Conservation (phyloP, 2,329 filamentous ascomycete genomes). For the Neofusicoccum umdonicola region DNA sequence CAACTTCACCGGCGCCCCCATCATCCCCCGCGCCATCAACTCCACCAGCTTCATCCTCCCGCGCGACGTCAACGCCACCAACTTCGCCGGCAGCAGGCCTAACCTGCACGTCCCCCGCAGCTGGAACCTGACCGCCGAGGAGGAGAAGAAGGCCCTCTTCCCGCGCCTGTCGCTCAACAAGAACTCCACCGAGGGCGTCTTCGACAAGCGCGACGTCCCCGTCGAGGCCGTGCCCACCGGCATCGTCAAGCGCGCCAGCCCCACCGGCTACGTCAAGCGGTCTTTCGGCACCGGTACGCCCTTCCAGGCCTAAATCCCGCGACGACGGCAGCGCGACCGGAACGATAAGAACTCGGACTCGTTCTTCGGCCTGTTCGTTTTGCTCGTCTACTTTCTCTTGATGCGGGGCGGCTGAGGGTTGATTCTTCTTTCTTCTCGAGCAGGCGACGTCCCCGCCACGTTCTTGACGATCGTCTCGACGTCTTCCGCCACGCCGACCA, state of each 20-base stretch:
- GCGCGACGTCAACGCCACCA: background rate
- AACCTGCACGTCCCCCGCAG: background rate
- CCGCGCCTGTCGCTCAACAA: background rate
- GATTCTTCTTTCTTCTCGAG: background rate
- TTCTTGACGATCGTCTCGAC: background rate
- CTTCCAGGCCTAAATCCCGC: constrained; percentile 7
- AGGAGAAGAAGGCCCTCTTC: background rate
- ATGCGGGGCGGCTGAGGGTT: background rate
- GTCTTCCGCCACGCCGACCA: background rate
- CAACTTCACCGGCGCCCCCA: constrained; percentile 1
- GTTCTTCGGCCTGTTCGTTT: constrained; percentile 3
- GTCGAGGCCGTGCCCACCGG: background rate
- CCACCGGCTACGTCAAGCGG: constrained; percentile 15
- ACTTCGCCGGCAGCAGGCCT: background rate
- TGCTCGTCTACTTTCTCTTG: constrained; percentile 1
- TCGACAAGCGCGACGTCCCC: constrained; percentile 7
- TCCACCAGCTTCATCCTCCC: background rate
- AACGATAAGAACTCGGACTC: background rate
- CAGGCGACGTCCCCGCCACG: background rate
- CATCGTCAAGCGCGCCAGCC: constrained; percentile 1
- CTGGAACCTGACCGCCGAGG: background rate
- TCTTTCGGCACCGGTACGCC: constrained; percentile 11
- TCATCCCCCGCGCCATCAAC: constrained; percentile 1
- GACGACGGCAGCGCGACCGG: background rate
- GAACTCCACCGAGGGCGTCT: constrained; percentile 11